phyloP scores from a whole-genome alignment of 2,329 filamentous ascomycete genomes.

The Penicillium sp. region DNA sequence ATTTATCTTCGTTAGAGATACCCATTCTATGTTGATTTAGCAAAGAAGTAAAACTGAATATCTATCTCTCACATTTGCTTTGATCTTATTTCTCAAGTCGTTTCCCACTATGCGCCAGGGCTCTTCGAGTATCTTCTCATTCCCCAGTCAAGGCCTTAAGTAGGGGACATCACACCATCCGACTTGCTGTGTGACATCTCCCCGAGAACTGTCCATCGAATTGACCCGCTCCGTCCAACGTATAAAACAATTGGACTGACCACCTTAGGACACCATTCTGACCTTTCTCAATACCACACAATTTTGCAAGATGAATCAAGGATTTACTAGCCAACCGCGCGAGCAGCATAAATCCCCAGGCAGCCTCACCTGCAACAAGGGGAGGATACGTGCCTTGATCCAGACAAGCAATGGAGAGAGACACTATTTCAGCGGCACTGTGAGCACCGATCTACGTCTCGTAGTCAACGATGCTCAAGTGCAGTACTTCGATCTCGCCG shows the following conservation, averaged over 20 bases:
- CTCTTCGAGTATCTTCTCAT: neutral
- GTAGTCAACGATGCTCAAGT: neutral
- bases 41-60: neutral
- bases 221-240: neutral
- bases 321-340: neutral
- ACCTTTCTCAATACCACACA: neutral
- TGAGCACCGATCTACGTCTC: neutral
- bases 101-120: neutral
- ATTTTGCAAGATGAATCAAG: neutral
- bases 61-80: neutral
- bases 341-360: neutral
- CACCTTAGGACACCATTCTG: too few relatives aligned
- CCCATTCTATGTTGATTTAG: constrained; percentile 1
- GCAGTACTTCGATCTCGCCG: neutral
- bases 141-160: neutral
- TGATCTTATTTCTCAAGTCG: neutral
- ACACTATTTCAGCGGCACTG: neutral
- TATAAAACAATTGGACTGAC: neutral
- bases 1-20: constrained; percentile 2
- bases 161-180: neutral
- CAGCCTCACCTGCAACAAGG: neutral
- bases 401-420: neutral
- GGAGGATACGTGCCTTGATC: neutral
- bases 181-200: neutral
- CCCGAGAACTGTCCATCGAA: neutral